Evolutionary conservation across 371 early-diverging fungal genomes (phyloP), one percentile per base, ranked within the genome.

Genomic region (Mucor mucedo): DNA sequence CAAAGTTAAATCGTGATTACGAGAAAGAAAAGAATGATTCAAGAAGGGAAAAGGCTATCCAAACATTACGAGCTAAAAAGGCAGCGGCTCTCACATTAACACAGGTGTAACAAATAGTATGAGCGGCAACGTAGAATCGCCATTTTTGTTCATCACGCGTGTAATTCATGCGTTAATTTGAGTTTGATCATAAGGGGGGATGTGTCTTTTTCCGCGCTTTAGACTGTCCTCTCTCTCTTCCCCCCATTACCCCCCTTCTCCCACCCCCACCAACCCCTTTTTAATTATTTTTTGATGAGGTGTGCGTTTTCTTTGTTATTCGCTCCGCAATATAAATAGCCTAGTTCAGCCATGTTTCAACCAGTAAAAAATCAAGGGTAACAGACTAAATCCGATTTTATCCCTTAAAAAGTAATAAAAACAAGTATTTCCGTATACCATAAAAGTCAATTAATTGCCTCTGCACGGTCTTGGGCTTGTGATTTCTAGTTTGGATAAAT

Each of bases 361-460:
- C 35, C 35, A 35, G 35, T 35, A 35, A 35, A 35, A 35, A 35
- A 35, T 47, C 47, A 16, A 47, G 47, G 47, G 21, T 47, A 47
- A 47, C 21, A 47, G 21, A 47, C 47, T 35, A 47, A 21, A 47
- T 44, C 44, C 44, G 44, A 44, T 44, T 44, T 44, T 44, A 44
- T 44, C 13, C 44, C 16, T 44, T 13, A n/a, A 30, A 30, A 29
- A 50, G 30, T 16, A 47, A 38, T 35, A 48, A 49, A 49, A 49
- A 48, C 47, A 48, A 48, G 50, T 35, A 47, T 21, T 47, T 21
- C 21, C 8, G 5, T 27, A 41, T 68, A 39, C 70, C 66, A 66
- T 66, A 70, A 70, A 70, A 58, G 70, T 61, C 28, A 52, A 70
- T 58, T 63, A 66, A 52, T 66, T 32, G 16, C 47, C 66, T 57